phyloP scores from a whole-genome alignment of 805 yeast genomes.

The Metschnikowia koreensis region DNA sequence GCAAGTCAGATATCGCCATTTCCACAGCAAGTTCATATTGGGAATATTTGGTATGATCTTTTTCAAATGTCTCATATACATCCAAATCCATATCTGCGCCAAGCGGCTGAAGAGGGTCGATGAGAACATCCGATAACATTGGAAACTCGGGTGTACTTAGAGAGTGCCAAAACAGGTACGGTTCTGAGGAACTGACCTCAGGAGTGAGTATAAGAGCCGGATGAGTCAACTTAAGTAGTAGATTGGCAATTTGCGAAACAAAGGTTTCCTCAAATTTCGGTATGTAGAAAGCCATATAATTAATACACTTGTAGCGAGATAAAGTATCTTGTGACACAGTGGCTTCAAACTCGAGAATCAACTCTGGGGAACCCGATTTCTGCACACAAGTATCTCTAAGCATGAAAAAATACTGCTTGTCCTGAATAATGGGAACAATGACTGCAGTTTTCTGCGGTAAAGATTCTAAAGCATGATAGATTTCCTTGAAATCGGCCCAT shows the following conservation, averaged over 20 bases:
- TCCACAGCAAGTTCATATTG: conserved; percentile 64
- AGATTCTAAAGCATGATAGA: neutral
- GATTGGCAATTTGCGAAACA: neutral
- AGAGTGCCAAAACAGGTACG: conserved; percentile 3
- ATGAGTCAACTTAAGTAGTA: neutral
- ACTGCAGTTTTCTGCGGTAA: neutral
- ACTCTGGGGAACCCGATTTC: neutral
- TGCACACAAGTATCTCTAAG: neutral
- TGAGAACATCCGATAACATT: conserved; percentile 16
- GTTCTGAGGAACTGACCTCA: neutral
- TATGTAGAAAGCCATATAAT: conserved; percentile 8
- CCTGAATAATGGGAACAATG: conserved; percentile 5
- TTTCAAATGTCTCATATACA: conserved; percentile 69
- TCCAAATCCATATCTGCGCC: conserved; percentile 51
- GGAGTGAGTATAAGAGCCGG: conserved; percentile 3
- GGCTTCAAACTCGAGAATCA: conserved; percentile 3
- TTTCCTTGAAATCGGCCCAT: neutral
- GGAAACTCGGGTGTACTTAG: neutral
- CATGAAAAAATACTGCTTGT: neutral
- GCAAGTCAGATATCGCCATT: conserved; percentile 44
- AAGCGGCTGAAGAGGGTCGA: conserved; percentile 73
- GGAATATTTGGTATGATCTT: conserved; percentile 66
- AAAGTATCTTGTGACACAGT: neutral
- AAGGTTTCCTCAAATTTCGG: neutral
- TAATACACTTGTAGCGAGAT: conserved; percentile 13